A percentile compares a stretch with the other conserved stretches of the same genome.
phyloP scores from a whole-genome alignment of 306 rosid species.

The Acacia crassicarpa region DNA sequence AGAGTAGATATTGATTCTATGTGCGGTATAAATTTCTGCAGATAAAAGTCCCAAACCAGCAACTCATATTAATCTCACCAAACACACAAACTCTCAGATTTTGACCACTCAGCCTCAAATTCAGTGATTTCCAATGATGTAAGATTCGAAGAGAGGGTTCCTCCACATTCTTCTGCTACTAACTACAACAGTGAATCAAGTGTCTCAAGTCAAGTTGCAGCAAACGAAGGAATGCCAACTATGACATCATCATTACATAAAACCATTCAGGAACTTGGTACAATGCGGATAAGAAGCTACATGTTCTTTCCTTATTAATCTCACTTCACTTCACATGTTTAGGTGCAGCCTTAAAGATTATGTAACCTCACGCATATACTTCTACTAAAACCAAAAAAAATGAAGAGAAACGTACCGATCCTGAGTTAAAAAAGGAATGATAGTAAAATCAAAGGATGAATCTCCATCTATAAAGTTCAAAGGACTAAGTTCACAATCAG shows the following conservation, averaged over 20 bases:
- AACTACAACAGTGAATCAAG: not conserved
- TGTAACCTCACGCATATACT: not conserved
- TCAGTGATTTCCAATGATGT: not conserved
- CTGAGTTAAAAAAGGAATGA: not conserved
- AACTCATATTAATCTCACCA: not conserved
- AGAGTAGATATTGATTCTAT: not conserved
- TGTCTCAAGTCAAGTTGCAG: not conserved
- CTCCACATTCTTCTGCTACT: not conserved
- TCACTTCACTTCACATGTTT: not conserved
- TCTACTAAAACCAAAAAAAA: not conserved
- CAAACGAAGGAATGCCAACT: not conserved
- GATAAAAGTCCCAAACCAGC: not conserved
- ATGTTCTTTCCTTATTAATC: not conserved
- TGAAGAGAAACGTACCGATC: not conserved
- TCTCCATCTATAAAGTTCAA: not conserved
- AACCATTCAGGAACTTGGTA: not conserved
- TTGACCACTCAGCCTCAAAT: constrained; percentile 1
- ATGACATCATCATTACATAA: not conserved
- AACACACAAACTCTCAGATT: not conserved
- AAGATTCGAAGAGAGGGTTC: not conserved
- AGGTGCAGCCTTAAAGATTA: not conserved
- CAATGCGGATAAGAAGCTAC: not conserved
- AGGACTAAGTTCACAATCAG: not conserved
- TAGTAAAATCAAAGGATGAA: not conserved
- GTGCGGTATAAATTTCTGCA: not conserved